These are phyloP conservation scores for Penicillium sp. DNA, from an alignment of 2,329 filamentous ascomycete genomes.

Conservation along the genomic window DNA sequence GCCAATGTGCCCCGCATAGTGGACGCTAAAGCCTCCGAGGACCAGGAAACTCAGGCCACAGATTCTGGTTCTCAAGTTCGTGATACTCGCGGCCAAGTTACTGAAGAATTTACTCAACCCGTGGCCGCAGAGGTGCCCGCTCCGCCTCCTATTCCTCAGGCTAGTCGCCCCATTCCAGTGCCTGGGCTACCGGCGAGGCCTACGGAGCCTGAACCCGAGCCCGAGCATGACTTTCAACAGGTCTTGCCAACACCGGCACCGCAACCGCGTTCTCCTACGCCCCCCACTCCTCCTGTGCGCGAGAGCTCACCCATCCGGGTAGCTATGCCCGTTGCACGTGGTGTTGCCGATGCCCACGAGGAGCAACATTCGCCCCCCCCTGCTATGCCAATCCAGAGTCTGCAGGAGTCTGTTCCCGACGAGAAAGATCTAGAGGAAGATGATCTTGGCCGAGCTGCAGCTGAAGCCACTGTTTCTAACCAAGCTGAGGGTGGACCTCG, in stretches of 20 bases:
- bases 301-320: conserved; percentile 76
- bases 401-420: conserved; percentile 60
- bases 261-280: conserved; percentile 49
- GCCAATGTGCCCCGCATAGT: conserved; percentile 62
- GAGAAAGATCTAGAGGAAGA: conserved; percentile 65
- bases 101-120: conserved; percentile 59
- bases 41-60: conserved; percentile 48
- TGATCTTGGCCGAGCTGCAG: conserved; percentile 60
- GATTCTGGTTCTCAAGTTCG: conserved; percentile 64
- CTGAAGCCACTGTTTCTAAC: conserved; percentile 54
- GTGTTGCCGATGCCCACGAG: conserved; percentile 45
- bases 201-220: conserved; percentile 50
- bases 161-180: conserved; percentile 66
- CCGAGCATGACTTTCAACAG: conserved; percentile 40
- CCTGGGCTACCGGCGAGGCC: conserved; percentile 68
- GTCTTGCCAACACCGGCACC: conserved; percentile 40
- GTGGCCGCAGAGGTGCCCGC: conserved; percentile 25
- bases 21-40: conserved; percentile 53
- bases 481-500: conserved; percentile 57
- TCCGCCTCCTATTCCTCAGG: conserved; percentile 62
- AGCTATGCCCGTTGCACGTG: conserved; percentile 77
- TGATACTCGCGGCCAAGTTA: conserved; percentile 78
- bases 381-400: conserved; percentile 60
- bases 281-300: conserved; percentile 50
- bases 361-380: conserved; percentile 43